Evolutionary conservation across 1,284 basidiomycete species (phyloP).

Genomic region (Tylopilus sp.): DNA sequence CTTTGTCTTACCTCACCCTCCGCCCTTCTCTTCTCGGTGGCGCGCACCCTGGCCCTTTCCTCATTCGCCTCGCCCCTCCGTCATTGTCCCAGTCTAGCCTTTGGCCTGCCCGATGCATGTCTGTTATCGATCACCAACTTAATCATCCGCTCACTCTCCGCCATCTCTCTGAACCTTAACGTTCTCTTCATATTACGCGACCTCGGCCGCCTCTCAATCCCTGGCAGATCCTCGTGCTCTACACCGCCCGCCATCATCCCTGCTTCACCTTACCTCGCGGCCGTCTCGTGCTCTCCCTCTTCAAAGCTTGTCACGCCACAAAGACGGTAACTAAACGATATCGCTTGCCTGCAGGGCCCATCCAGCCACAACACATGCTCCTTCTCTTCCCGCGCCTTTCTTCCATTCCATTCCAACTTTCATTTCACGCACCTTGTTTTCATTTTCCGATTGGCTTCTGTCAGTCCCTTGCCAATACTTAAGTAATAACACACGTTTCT

Average conservation of each 20-base stretch:
- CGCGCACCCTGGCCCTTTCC: constrained; percentile 6
- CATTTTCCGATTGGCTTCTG: constrained; percentile 8
- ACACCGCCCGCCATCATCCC: no score
- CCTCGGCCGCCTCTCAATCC: no score
- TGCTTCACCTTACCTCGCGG: no score
- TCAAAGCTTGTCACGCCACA: no score
- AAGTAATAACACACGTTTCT: constrained; percentile 4
- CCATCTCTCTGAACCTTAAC: background rate
- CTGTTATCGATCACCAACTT: background rate
- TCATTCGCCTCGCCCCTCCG: background rate
- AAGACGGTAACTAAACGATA: background rate
- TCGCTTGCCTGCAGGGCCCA: background rate
- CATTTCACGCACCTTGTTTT: constrained; percentile 14
- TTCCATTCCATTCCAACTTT: constrained; percentile 15
- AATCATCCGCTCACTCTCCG: background rate
- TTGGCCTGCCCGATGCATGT: no score
- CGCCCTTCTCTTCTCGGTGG: constrained; percentile 10
- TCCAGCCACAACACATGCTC: constrained; percentile 8
- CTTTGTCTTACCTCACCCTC: no score
- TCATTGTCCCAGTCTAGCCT: no score
- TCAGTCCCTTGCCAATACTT: constrained; percentile 2
- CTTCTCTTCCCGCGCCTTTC: background rate
- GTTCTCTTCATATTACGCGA: no score
- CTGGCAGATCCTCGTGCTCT: no score
- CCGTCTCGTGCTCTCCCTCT: no score